phyloP scores from a whole-genome alignment of 2,329 filamentous ascomycete genomes.

The Nemania serpens region DNA sequence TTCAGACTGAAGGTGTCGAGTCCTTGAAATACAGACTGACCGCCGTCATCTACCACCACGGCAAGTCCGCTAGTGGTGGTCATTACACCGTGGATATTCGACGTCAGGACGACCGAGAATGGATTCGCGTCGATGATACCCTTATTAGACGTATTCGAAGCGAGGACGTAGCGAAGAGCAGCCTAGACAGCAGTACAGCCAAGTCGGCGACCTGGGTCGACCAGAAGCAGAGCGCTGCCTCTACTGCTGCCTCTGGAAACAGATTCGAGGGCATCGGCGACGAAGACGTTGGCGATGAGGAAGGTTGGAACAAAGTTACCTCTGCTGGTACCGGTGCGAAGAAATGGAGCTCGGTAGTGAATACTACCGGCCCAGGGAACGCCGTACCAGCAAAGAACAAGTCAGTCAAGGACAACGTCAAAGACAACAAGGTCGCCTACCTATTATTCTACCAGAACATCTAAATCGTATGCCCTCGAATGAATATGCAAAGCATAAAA shows the following conservation, averaged over 20 bases:
- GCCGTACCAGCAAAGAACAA: constrained; percentile 59
- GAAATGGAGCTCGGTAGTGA: constrained; percentile 75
- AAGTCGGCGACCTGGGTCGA: constrained; percentile 69
- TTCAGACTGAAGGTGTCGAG: constrained; percentile 66
- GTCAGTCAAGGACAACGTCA: constrained; percentile 66
- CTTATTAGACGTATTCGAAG: constrained; percentile 81
- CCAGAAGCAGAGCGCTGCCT: constrained; percentile 54
- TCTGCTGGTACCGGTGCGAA: constrained; percentile 66
- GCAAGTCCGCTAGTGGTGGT: constrained; percentile 92
- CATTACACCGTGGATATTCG: constrained; percentile 98
- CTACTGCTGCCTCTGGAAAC: constrained; percentile 59
- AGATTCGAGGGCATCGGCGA: constrained; percentile 74
- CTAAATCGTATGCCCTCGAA: constrained; percentile 35
- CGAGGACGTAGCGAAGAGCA: constrained; percentile 87
- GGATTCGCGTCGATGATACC: constrained; percentile 96
- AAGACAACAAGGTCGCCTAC: constrained; percentile 97
- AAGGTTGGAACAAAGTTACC: constrained; percentile 83
- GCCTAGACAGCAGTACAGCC: constrained; percentile 73
- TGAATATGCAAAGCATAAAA: neutral
- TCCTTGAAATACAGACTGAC: constrained; percentile 85
- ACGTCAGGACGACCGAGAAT: constrained; percentile 91
- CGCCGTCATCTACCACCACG: constrained; percentile 94
- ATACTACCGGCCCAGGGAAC: constrained; percentile 65
- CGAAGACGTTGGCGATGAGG: constrained; percentile 68
- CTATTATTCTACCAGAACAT: constrained; percentile 92